Percentiles rank a stretch among this genome's conserved stretches.
These are phyloP conservation scores for Phlegmacium glaucopus DNA, from an alignment of 768 basidiomycete genomes.

Conservation along the genomic window DNA sequence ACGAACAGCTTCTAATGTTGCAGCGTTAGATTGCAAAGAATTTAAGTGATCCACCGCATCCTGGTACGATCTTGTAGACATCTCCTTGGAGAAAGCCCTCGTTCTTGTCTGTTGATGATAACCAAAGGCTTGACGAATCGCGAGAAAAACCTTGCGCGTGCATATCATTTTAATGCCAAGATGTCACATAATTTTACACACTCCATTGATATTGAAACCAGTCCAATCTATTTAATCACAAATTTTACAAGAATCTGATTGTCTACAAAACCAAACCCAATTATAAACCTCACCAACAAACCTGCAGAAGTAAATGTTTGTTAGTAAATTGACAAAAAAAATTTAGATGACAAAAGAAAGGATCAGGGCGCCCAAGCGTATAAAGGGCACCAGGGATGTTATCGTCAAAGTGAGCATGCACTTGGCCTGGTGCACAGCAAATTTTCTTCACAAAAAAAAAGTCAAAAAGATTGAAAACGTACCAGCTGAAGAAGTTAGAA, in stretches of 20 bases:
- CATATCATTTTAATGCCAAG: constrained; percentile 3
- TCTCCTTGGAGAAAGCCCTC: constrained; percentile 24
- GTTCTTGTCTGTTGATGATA: constrained; percentile 4
- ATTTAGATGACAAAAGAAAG: constrained; percentile 7
- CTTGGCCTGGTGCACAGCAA: constrained; percentile 64
- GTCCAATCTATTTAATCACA: background rate
- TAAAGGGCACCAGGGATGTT: constrained; percentile 42
- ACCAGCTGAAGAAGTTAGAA: constrained; percentile 13
- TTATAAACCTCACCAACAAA: background rate
- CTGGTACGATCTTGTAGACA: constrained; percentile 66
- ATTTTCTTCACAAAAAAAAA: constrained; percentile 36
- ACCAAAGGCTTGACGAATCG: constrained; percentile 21
- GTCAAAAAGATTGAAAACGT: constrained; percentile 13
- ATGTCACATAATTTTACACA: too few species aligned
- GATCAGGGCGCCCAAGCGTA: constrained; percentile 54
- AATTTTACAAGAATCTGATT: background rate
- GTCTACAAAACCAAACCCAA: too few species aligned
- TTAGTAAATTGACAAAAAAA: background rate
- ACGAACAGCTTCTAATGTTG: constrained; percentile 81
- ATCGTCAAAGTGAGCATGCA: constrained; percentile 39
- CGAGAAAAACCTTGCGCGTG: constrained; percentile 19
- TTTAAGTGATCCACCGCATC: constrained; percentile 76
- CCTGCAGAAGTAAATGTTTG: background rate
- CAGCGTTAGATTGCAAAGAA: constrained; percentile 88
- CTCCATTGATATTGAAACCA: too few species aligned